Evolutionary conservation across 495 filamentous ascomycete genomes (phyloP).

Genomic region (Elaphomyces granulatus): DNA sequence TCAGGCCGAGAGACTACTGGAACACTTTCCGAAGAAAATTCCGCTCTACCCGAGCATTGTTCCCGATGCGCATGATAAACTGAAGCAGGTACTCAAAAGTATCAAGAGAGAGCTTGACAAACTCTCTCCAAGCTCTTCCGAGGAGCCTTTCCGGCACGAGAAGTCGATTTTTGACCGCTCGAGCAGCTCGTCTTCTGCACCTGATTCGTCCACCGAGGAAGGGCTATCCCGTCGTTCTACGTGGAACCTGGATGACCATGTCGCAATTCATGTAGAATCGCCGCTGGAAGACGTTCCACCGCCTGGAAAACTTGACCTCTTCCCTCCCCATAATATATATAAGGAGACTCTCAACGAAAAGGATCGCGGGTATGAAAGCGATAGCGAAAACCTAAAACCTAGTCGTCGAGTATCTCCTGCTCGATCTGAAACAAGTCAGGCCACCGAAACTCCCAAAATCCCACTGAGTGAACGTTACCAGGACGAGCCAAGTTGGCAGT

Average conservation of each 20-base stretch:
- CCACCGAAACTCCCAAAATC: slow-evolving; percentile 17
- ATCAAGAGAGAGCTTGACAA: slow-evolving; percentile 46
- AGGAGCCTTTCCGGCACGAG: slow-evolving; percentile 33
- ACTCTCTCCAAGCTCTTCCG: slow-evolving; percentile 35
- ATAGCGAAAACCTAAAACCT: slow-evolving; percentile 19
- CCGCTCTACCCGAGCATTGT: slow-evolving; percentile 13
- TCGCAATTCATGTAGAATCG: slow-evolving; percentile 19
- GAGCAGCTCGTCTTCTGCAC: slow-evolving; percentile 46
- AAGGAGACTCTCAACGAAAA: slow-evolving; percentile 18
- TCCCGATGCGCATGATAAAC: slow-evolving; percentile 27
- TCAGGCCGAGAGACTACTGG: slow-evolving; percentile 44
- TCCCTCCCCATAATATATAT: slow-evolving; percentile 27
- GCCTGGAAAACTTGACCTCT: slow-evolving; percentile 20
- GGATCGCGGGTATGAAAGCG: slow-evolving; percentile 31
- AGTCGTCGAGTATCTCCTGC: slow-evolving; percentile 17
- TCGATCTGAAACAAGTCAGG: slow-evolving; percentile 22
- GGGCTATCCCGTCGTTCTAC: slow-evolving; percentile 22
- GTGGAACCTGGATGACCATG: slow-evolving; percentile 19
- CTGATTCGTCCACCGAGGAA: slow-evolving; percentile 25
- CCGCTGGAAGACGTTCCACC: slow-evolving; percentile 17
- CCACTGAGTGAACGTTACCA: slow-evolving; percentile 13
- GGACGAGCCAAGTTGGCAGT: slow-evolving; percentile 25
- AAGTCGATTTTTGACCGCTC: slow-evolving; percentile 60
- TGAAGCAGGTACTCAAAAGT: slow-evolving; percentile 34
- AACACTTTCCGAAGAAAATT: slow-evolving; percentile 21